phyloP scores from a whole-genome alignment of 164 flowering plant species.

The Umbilicus rupestris region DNA sequence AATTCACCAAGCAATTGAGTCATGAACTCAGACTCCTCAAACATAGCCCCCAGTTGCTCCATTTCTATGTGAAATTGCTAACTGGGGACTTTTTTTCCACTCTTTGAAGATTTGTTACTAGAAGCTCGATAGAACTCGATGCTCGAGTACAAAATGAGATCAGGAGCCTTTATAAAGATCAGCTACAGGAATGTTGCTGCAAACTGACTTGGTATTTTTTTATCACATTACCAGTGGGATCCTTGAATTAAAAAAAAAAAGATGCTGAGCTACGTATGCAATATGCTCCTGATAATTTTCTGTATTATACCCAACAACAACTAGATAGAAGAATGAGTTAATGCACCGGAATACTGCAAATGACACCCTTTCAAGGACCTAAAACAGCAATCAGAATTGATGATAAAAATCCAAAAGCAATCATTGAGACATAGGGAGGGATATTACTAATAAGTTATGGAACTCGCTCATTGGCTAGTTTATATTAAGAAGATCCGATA shows the following conservation, averaged over 20 bases:
- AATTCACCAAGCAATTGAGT: conserved; percentile 39
- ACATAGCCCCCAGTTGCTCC: conserved; percentile 17
- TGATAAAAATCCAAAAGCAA: neutral
- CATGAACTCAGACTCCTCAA: conserved; percentile 63
- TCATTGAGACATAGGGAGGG: neutral
- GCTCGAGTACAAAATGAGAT: neutral
- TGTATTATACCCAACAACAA: neutral
- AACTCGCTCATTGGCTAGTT: neutral
- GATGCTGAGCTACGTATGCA: conserved; percentile 2
- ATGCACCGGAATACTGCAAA: neutral
- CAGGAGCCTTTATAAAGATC: neutral
- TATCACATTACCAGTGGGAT: neutral
- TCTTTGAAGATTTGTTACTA: neutral
- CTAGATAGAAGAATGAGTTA: neutral
- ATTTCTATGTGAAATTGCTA: neutral
- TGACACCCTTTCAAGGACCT: neutral
- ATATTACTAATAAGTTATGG: neutral
- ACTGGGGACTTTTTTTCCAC: neutral
- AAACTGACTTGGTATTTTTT: neutral
- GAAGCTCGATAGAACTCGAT: conserved; percentile 6
- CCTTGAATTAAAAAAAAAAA: neutral
- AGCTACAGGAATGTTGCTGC: neutral
- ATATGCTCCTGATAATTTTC: neutral
- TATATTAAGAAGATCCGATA: neutral
- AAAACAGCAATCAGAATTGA: neutral